Conservation (phyloP, 2,329 filamentous ascomycete genomes). For the Fusarium foetens region DNA sequence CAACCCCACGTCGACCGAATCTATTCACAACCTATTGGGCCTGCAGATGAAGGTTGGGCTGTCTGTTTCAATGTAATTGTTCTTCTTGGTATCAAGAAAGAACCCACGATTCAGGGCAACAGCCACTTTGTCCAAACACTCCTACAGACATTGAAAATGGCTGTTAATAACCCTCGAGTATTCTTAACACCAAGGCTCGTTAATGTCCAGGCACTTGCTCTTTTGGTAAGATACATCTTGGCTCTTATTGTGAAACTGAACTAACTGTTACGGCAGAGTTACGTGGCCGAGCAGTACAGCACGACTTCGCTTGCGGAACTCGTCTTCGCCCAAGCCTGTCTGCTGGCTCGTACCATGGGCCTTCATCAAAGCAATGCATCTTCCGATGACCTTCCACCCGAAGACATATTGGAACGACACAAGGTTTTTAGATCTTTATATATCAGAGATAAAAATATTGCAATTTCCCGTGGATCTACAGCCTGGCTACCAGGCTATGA, state of each 20-base stretch:
- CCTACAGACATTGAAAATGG: conserved; percentile 41
- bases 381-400: background rate
- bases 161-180: conserved; percentile 42
- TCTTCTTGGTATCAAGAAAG: conserved; percentile 40
- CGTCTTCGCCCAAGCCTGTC: conserved; percentile 42
- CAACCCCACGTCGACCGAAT: conserved; percentile 40
- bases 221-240: conserved; percentile 26
- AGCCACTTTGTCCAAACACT: conserved; percentile 43
- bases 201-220: conserved; percentile 43
- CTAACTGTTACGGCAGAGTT: conserved; percentile 28
- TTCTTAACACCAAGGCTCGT: conserved; percentile 42
- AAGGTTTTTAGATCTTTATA: conserved; percentile 43
- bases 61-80: conserved; percentile 43
- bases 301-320: conserved; percentile 39
- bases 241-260: background rate
- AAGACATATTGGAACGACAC: conserved; percentile 31
- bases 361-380: conserved; percentile 38
- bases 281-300: conserved; percentile 43
- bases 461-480: conserved; percentile 37
- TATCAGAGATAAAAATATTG: conserved; percentile 39
- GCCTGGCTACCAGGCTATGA: conserved; percentile 38
- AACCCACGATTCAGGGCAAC: conserved; percentile 33
- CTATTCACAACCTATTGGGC: conserved; percentile 34
- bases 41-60: conserved; percentile 41
- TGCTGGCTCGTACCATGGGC: conserved; percentile 43